A percentile compares a stretch with the other conserved stretches of the same genome.
phyloP scores from a whole-genome alignment of 176 grass and related monocot genomes.

The Aegilops bicornis region DNA sequence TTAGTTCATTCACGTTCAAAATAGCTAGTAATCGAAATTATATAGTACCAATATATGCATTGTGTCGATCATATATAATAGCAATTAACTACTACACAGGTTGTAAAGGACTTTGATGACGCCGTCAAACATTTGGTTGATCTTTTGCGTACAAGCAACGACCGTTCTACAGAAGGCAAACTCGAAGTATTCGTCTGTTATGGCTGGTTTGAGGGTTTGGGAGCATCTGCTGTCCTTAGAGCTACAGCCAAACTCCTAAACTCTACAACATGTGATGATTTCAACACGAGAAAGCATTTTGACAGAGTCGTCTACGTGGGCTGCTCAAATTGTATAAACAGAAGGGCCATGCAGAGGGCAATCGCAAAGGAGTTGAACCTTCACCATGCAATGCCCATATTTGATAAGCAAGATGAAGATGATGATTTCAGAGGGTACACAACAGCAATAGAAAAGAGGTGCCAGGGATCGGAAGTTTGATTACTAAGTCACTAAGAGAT shows the following conservation, averaged over 20 bases:
- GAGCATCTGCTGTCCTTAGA: not conserved
- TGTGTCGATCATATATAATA: not conserved
- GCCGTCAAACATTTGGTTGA: not conserved
- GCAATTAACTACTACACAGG: not conserved
- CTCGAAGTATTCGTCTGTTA: not conserved
- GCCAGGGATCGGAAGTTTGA: not conserved
- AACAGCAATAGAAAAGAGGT: not conserved
- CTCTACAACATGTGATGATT: not conserved
- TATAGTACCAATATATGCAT: not conserved
- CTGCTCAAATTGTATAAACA: slow-evolving; percentile 20
- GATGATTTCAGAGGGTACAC: not conserved
- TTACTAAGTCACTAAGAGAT: not conserved
- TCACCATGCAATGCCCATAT: not conserved
- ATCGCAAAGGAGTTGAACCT: not conserved
- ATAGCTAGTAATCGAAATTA: not conserved
- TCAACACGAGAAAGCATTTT: not conserved
- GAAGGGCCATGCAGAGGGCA: slow-evolving; percentile 3
- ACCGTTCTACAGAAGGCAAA: not conserved
- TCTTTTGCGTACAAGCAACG: not conserved
- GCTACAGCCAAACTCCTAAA: not conserved
- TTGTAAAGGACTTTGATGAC: not conserved
- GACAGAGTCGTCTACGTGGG: not conserved
- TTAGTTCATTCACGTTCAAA: too few relatives aligned
- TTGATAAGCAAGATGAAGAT: not conserved
- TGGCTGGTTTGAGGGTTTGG: not conserved